A percentile compares a stretch with the other conserved stretches of the same genome.
These are phyloP conservation scores for Penicillium verrucosum DNA, from an alignment of 2,329 filamentous ascomycete species.

Conservation along the genomic window DNA sequence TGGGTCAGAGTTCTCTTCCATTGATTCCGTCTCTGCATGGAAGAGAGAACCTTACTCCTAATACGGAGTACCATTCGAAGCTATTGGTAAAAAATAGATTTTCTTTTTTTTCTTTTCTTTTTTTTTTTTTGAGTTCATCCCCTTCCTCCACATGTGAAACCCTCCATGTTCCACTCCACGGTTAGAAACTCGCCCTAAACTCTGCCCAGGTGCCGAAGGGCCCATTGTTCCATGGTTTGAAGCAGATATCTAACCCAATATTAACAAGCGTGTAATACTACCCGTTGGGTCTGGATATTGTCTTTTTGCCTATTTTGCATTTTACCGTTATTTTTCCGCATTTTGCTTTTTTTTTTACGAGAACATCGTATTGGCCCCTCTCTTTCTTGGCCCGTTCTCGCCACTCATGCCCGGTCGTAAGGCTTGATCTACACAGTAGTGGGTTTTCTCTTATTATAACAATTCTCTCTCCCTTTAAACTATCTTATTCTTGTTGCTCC, in stretches of 20 bases:
- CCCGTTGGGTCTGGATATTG: not conserved
- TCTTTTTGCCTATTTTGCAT: not conserved
- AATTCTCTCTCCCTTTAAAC: not conserved
- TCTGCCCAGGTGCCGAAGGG: not conserved
- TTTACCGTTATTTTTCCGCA: not conserved
- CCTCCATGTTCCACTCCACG: no score
- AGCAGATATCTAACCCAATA: not conserved
- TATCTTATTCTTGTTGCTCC: not conserved
- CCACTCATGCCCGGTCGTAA: slow-evolving; percentile 14
- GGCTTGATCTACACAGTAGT: slow-evolving; percentile 12
- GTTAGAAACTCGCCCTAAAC: not conserved
- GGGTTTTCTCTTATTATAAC: not conserved
- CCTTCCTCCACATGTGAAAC: not conserved
- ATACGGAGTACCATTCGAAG: not conserved
- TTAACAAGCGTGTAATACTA: not conserved
- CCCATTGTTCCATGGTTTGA: not conserved
- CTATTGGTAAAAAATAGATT: not conserved
- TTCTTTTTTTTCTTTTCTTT: not conserved
- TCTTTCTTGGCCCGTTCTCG: slow-evolving; percentile 10
- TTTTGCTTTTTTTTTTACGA: not conserved
- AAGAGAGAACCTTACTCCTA: not conserved
- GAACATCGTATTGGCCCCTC: slow-evolving; percentile 6
- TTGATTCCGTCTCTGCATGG: not conserved
- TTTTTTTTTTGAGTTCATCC: not conserved
- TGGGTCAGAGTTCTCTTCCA: not conserved